phyloP scores from a whole-genome alignment of 75 land plant species.

The Ceratopteris richardii region DNA sequence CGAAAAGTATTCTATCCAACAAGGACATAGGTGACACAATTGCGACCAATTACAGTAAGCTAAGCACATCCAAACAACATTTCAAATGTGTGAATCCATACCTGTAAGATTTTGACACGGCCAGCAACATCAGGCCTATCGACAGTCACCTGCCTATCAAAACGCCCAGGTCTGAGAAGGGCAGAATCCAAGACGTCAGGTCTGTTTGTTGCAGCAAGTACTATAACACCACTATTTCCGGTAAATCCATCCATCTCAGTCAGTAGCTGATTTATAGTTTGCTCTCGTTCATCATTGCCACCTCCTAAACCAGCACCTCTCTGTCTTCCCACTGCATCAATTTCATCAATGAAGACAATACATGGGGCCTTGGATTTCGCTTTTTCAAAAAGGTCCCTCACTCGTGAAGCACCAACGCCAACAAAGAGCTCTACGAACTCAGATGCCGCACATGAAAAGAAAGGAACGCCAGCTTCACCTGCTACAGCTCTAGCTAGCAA shows the following conservation, averaged over 20 bases:
- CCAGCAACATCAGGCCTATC: conserved; percentile 99
- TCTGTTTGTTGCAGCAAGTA: conserved; percentile 91
- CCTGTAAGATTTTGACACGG: conserved; percentile 94
- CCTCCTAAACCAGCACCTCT: conserved; percentile 99
- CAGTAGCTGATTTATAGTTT: conserved; percentile 94
- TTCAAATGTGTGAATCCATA: no score
- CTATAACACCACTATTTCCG: conserved; percentile 96
- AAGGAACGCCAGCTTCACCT: conserved; percentile 96
- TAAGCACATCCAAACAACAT: no score
- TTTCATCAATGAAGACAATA: conserved; percentile 98
- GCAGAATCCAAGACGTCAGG: conserved; percentile 98
- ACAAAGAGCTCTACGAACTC: conserved; percentile 98
- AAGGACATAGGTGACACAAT: no score
- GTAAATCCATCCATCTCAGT: conserved; percentile 99
- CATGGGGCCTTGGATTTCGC: conserved; percentile 98
- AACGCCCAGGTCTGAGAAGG: conserved; percentile 89
- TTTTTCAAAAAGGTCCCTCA: conserved; percentile 96
- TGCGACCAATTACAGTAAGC: no score
- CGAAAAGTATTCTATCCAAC: no score
- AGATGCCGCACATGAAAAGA: conserved; percentile 98
- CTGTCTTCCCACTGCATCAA: conserved; percentile 98
- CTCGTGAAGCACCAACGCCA: conserved; percentile 97
- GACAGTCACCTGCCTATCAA: conserved; percentile 95
- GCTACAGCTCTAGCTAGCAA: conserved; percentile 85
- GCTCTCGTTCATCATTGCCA: conserved; percentile 99